Evolutionary conservation across 73 alveolate species (phyloP), one percentile per base, ranked within the genome.

Genomic region (Diophrys appendiculata): DNA sequence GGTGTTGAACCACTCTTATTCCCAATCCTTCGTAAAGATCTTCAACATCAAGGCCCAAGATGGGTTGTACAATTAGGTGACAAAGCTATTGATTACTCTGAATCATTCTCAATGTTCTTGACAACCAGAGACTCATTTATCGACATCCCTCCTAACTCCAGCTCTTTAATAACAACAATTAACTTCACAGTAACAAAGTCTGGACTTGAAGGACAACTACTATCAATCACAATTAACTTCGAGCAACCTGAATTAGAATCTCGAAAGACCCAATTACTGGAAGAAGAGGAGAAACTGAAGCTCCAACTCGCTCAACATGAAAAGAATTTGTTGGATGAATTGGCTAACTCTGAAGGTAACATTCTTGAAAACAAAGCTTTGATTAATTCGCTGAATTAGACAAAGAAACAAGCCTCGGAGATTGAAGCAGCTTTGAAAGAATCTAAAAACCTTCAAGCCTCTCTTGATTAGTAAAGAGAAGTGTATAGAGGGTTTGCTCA

Each of bases 191-290:
- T 97, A 0, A 98, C 99, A 0, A 95, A 97, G 89, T 95, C 99
- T 65, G 99, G 99, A 67, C 94, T 98, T 43, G 99, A 98, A 92
- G 98, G 99, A 13, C 98, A 97, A 90, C 95, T 98, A 77, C 92
- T 98, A 30, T 97, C 99, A 1, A 96, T 98, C 52, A 98, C 99
- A 3, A 88, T 98, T 71, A 98, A 98, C 89, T 94, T 92, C 71
- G 99, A 98, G 90, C 98, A 98, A 88, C 99, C 99, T 1, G 99
- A 98, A 88, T 92, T 98, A 73, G 99, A 98, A 86, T 92, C 95
- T 81, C 95, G 95, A 81, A 98, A 97, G 93, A 89, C 98, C 68
- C 92, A 94, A 80, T 87, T 98, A 55, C 90, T 98, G 54, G 99
- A 98, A 84, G 98, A 95, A 78, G 99, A 98, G 85, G 99, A 98